Conservation (phyloP, 2,329 filamentous ascomycete genomes). For the Ophiobolus disseminans region DNA sequence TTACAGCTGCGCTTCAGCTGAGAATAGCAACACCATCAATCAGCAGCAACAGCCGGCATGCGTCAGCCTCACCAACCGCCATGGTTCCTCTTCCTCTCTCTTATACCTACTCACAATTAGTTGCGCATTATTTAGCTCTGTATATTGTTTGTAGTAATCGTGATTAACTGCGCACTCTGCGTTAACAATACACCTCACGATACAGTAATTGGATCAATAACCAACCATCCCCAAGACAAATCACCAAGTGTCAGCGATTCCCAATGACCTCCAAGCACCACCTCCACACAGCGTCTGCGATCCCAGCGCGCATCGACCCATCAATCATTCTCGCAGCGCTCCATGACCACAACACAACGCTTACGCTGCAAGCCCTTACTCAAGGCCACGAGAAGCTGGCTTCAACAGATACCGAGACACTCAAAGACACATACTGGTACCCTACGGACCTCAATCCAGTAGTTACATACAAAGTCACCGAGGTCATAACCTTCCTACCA, state of each 20-base stretch:
- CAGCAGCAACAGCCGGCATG: conserved; percentile 3
- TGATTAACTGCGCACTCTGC: neutral
- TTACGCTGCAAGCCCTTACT: conserved; percentile 44
- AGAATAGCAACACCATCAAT: conserved; percentile 8
- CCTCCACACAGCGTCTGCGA: conserved; percentile 39
- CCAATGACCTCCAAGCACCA: conserved; percentile 39
- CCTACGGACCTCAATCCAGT: conserved; percentile 38
- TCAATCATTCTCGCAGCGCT: conserved; percentile 37
- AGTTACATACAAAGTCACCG: conserved; percentile 39
- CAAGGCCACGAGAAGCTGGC: conserved; percentile 35
- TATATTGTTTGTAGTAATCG: neutral
- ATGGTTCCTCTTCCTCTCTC: neutral
- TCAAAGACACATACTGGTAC: conserved; percentile 47
- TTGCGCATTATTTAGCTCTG: neutral
- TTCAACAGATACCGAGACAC: conserved; percentile 25
- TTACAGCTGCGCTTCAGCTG: conserved; percentile 9
- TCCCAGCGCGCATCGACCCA: conserved; percentile 37
- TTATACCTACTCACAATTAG: neutral
- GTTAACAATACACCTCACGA: neutral
- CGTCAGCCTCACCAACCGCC: conserved; percentile 3
- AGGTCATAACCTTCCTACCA: conserved; percentile 38
- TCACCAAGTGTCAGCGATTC: neutral
- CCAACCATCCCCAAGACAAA: neutral
- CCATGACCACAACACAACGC: conserved; percentile 44
- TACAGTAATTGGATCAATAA: neutral